Conservation (phyloP, 2,329 filamentous ascomycete species). For the Botrytis medusae region DNA sequence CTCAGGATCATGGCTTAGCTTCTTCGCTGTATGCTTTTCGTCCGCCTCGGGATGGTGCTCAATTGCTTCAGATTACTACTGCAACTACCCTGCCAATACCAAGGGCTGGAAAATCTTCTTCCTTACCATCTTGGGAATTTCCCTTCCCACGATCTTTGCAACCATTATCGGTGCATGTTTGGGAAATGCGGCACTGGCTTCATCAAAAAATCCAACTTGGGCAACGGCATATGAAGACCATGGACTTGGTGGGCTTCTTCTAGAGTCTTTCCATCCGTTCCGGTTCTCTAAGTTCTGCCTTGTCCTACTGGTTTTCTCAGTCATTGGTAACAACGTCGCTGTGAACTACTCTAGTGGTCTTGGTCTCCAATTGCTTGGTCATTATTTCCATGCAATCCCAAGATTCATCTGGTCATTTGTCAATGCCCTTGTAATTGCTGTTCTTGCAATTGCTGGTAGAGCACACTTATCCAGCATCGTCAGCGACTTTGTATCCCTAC, state of each 20-base stretch:
- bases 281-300: conserved; percentile 50
- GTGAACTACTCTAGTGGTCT: conserved; percentile 39
- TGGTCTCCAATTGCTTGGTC: conserved; percentile 37
- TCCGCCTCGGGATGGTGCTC: conserved; percentile 38
- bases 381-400: conserved; percentile 40
- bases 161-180: conserved; percentile 47
- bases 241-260: conserved; percentile 49
- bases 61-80: conserved; percentile 39
- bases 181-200: conserved; percentile 42
- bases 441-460: conserved; percentile 37
- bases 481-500: conserved; percentile 36
- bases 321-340: conserved; percentile 38
- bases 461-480: conserved; percentile 36
- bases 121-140: conserved; percentile 35
- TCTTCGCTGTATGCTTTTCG: conserved; percentile 37
- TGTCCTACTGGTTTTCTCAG: conserved; percentile 38
- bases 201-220: conserved; percentile 43
- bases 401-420: conserved; percentile 39
- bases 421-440: conserved; percentile 35
- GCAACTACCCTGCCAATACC: conserved; percentile 39
- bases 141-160: conserved; percentile 41
- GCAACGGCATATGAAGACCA: conserved; percentile 44
- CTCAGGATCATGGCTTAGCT: conserved; percentile 38
- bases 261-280: conserved; percentile 46
- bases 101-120: conserved; percentile 39